phyloP scores from a whole-genome alignment of 2,329 filamentous ascomycete species.

The Colletotrichum tabaci region DNA sequence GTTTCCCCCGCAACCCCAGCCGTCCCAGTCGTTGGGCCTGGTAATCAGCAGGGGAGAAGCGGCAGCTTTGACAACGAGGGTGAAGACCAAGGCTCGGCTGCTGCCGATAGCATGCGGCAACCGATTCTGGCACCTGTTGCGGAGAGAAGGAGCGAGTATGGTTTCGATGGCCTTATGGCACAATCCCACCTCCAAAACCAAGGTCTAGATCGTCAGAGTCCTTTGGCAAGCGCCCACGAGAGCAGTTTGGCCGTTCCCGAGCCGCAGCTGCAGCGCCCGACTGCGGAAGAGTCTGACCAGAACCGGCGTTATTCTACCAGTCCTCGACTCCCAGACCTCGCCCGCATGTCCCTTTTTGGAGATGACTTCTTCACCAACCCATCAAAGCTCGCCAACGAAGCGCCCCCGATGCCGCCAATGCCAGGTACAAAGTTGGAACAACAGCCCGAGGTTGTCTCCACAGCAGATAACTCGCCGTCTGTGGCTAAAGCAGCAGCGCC shows the following conservation, averaged over 20 bases:
- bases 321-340: constrained; percentile 71
- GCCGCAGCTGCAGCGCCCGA: constrained; percentile 41
- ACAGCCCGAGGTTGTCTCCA: neutral
- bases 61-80: constrained; percentile 4
- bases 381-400: constrained; percentile 45
- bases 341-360: constrained; percentile 73
- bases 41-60: constrained; percentile 34
- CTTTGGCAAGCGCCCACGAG: constrained; percentile 34
- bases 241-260: constrained; percentile 15
- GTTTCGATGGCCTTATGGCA: constrained; percentile 60
- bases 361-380: constrained; percentile 68
- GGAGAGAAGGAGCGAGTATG: constrained; percentile 73
- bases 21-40: constrained; percentile 26
- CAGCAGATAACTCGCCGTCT: constrained; percentile 11
- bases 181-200: constrained; percentile 39
- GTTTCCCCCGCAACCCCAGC: constrained; percentile 15
- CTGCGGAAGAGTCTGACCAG: constrained; percentile 26
- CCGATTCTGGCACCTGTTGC: constrained; percentile 66
- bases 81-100: constrained; percentile 35
- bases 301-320: constrained; percentile 62
- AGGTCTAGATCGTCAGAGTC: constrained; percentile 12
- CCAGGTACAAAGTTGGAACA: constrained; percentile 21
- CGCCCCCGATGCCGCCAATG: constrained; percentile 47
- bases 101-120: constrained; percentile 40
- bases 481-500: neutral